phyloP scores from a whole-genome alignment of 2,329 filamentous ascomycete species.

The Aspergillus quadrilineatus region DNA sequence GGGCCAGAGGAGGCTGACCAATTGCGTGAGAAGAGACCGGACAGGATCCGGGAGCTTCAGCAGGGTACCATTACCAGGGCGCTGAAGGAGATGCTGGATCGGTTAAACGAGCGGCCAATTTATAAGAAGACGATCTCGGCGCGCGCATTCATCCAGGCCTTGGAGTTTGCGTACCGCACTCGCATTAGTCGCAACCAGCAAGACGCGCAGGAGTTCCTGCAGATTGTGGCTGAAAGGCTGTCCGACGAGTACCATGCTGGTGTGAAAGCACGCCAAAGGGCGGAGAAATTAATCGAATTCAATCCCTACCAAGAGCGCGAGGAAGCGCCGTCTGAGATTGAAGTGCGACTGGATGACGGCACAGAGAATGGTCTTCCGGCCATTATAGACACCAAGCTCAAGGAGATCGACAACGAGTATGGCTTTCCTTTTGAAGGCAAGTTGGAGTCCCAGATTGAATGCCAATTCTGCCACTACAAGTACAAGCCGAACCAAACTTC shows the following conservation, averaged over 20 bases:
- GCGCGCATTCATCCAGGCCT: constrained; percentile 73
- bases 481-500: constrained; percentile 78
- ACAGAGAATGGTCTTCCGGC: constrained; percentile 33
- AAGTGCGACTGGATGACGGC: constrained; percentile 39
- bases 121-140: constrained; percentile 92
- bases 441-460: constrained; percentile 93
- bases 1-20: constrained; percentile 37
- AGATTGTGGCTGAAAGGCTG: constrained; percentile 86
- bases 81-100: constrained; percentile 88
- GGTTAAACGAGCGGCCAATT: constrained; percentile 88
- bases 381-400: constrained; percentile 39
- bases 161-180: constrained; percentile 84
- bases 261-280: constrained; percentile 62
- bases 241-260: constrained; percentile 94
- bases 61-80: constrained; percentile 79
- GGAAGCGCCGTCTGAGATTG: constrained; percentile 30
- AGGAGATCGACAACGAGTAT: constrained; percentile 38
- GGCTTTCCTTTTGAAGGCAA: constrained; percentile 90
- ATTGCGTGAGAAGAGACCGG: constrained; percentile 41
- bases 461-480: constrained; percentile 83
- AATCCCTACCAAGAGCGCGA: constrained; percentile 17
- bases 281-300: constrained; percentile 25
- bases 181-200: constrained; percentile 93
- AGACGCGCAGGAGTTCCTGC: constrained; percentile 95
- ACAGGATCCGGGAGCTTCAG: constrained; percentile 63